Evolutionary conservation across 2,329 filamentous ascomycete genomes (phyloP).

Genomic region (Pezicula radicicola): DNA sequence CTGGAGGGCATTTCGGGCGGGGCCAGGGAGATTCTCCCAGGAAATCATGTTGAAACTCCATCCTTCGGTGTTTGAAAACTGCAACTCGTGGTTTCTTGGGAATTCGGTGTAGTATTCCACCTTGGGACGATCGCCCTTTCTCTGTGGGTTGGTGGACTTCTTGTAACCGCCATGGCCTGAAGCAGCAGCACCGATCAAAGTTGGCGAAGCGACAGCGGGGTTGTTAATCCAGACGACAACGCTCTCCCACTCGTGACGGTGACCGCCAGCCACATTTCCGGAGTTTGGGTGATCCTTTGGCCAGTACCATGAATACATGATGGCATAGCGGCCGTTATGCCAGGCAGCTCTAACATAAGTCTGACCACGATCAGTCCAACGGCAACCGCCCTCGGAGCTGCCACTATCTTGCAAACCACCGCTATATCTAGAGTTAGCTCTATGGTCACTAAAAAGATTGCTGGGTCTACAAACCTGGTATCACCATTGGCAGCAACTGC

Average conservation of each 20-base stretch:
- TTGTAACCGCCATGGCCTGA: slow-evolving; percentile 31
- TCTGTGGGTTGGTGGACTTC: background rate
- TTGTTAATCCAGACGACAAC: slow-evolving; percentile 32
- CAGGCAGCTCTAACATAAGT: slow-evolving; percentile 32
- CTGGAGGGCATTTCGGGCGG: slow-evolving; percentile 27
- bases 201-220: slow-evolving; percentile 18
- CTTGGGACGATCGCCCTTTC: background rate
- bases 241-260: slow-evolving; percentile 40
- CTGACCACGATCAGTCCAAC: slow-evolving; percentile 29
- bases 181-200: slow-evolving; percentile 32
- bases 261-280: slow-evolving; percentile 23
- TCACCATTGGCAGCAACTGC: slow-evolving; percentile 17
- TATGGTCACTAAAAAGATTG: background rate
- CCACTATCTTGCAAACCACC: slow-evolving; percentile 33
- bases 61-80: slow-evolving; percentile 28
- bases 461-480: slow-evolving; percentile 1
- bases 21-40: slow-evolving; percentile 34
- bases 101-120: background rate
- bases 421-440: slow-evolving; percentile 11
- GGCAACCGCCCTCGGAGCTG: slow-evolving; percentile 10
- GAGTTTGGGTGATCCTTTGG: slow-evolving; percentile 35
- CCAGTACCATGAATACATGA: slow-evolving; percentile 42
- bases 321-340: slow-evolving; percentile 28
- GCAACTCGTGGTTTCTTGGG: slow-evolving; percentile 30
- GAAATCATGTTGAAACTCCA: slow-evolving; percentile 31